phyloP scores from a whole-genome alignment of 345 rosid genomes.

The Combretum micranthum region DNA sequence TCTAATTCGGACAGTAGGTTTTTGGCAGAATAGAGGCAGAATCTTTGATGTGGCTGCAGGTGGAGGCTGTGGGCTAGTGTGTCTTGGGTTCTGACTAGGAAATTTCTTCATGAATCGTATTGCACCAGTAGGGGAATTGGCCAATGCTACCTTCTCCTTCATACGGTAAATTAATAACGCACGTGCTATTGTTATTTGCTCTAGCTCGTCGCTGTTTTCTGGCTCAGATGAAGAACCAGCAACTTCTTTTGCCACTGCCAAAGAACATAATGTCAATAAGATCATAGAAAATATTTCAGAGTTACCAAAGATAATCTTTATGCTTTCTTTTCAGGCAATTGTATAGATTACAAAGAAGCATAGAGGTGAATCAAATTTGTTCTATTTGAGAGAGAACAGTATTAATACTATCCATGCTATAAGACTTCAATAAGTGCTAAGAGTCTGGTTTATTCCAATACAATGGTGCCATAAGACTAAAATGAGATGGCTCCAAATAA shows the following conservation, averaged over 20 bases:
- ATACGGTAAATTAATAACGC: conserved; percentile 62
- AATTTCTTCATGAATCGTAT: conserved; percentile 70
- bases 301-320: too few relatives aligned
- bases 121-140: conserved; percentile 39
- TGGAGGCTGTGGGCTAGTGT: conserved; percentile 79
- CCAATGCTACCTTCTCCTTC: conserved; percentile 73
- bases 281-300: background rate
- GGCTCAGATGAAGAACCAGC: conserved; percentile 70
- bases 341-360: too few relatives aligned
- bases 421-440: too few relatives aligned
- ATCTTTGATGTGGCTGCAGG: conserved; percentile 70
- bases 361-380: too few relatives aligned
- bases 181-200: conserved; percentile 82
- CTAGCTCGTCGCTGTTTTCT: conserved; percentile 81
- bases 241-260: conserved; percentile 90
- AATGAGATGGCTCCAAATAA: too few relatives aligned
- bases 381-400: too few relatives aligned
- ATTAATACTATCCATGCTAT: too few relatives aligned
- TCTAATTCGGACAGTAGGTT: conserved; percentile 52
- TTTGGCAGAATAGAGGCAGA: conserved; percentile 81
- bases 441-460: too few relatives aligned
- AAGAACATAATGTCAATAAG: conserved; percentile 8
- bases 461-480: too few relatives aligned
- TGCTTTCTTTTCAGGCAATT: too few relatives aligned
- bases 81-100: conserved; percentile 55